Base-by-base conservation (phyloP, 2,329 filamentous ascomycete species). In the Karstenula rhodostoma region DNA sequence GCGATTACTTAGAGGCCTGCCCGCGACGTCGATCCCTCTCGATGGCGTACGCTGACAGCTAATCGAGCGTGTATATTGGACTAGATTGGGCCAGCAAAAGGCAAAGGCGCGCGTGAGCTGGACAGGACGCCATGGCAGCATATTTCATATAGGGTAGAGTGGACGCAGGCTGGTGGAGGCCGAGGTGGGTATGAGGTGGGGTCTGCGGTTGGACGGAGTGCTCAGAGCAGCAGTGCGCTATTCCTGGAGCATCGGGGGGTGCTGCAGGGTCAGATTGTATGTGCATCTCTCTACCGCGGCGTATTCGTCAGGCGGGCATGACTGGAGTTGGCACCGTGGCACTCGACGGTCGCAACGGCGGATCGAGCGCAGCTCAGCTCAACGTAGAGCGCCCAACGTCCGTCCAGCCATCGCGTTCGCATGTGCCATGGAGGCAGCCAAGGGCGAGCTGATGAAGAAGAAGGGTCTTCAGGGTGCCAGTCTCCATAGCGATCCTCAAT, bases 211-310 rank as follows among this genome's bases (percentile, higher is more conserved):
- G 51, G 51, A n/a, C 8, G 32, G 25, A 44, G 25, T 17, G 44
- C 22, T 25, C 50, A 33, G 43, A 15, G 50, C 7, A 37, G 35
- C 12, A 27, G 17, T 32, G 51, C 37, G 37, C 51, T 54, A 54
- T 54, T 54, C 51, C 37, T 54, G 51, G 51, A 22, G 23, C 10
- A 32, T 54, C 51, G 35, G 51, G 51, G 4, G 25, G 19, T 6
- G 51, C 42, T 35, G 52, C 52, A 47, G 52, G 52, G 52, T 19
- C 10, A 47, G 25, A 55, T 46, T 55, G 52, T 55, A 55, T 42
- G 52, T 55, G 52, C 52, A 47, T 35, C 4, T 32, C 15, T 13
- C n/a, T 6, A 29, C 22, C 12, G 22, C 35, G 25, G 47, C 22
- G 33, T 27, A 27, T 40, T 51, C 33, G 48, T 25, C 48, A 32